A percentile compares a stretch with the other conserved stretches of the same genome.
Evolutionary conservation across 208 protist genomes (phyloP).

Genomic region (Trypanosoma boissoni): DNA sequence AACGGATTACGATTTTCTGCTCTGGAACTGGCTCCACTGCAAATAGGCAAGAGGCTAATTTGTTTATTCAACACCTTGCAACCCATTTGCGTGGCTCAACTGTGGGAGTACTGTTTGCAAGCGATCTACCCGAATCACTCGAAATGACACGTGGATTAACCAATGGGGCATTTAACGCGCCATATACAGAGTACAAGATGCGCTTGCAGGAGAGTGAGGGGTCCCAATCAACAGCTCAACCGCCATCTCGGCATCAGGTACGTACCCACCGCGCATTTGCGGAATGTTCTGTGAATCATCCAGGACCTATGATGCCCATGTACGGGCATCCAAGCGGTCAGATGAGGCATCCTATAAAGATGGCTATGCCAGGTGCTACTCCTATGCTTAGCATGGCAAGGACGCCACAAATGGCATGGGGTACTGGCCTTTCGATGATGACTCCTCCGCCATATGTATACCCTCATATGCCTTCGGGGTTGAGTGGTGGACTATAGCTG

Average conservation of each 20-base stretch:
- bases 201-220: conserved; percentile 7
- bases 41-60: conserved; percentile 27
- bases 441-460: conserved; percentile 18
- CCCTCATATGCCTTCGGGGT: neutral
- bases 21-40: conserved; percentile 26
- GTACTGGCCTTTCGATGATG: neutral
- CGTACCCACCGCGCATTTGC: neutral
- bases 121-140: conserved; percentile 31
- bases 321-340: conserved; percentile 7
- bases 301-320: neutral
- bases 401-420: conserved; percentile 9
- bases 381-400: conserved; percentile 14
- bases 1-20: conserved; percentile 46
- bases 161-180: conserved; percentile 13
- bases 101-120: conserved; percentile 56
- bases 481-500: conserved; percentile 18
- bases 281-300: neutral
- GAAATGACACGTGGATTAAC: conserved; percentile 46
- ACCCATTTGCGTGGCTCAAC: conserved; percentile 31
- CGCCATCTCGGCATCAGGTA: neutral
- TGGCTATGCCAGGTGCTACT: conserved; percentile 5
- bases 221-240: neutral
- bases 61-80: conserved; percentile 32
- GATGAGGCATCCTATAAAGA: conserved; percentile 1
- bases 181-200: conserved; percentile 7